A percentile compares a stretch with the other conserved stretches of the same genome.
These are phyloP conservation scores for Fusarium torulosum DNA, from an alignment of 2,329 filamentous ascomycete genomes.

Conservation along the genomic window DNA sequence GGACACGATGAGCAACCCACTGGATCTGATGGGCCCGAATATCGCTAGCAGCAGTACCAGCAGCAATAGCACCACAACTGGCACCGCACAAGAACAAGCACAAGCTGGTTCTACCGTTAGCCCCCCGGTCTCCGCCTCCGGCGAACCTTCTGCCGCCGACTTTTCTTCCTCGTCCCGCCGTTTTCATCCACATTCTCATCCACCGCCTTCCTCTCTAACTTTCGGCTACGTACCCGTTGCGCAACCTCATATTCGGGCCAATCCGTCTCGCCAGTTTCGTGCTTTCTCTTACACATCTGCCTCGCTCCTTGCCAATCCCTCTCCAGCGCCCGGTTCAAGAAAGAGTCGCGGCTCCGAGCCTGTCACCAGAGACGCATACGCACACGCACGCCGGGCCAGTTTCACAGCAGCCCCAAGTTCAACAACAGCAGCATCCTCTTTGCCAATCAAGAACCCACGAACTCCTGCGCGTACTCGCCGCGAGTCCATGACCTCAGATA, in stretches of 20 bases:
- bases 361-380: conserved; percentile 67
- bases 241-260: conserved; percentile 27
- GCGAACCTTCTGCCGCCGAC: conserved; percentile 45
- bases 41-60: conserved; percentile 43
- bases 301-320: conserved; percentile 57
- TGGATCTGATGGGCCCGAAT: conserved; percentile 42
- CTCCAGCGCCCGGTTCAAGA: conserved; percentile 59
- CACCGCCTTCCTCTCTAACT: conserved; percentile 30
- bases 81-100: conserved; percentile 18
- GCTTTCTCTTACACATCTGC: conserved; percentile 47
- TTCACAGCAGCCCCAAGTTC: conserved; percentile 61
- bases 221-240: conserved; percentile 28
- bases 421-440: conserved; percentile 56
- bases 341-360: conserved; percentile 72
- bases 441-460: conserved; percentile 56
- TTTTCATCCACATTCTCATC: conserved; percentile 32
- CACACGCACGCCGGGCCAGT: conserved; percentile 70
- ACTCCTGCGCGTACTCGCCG: conserved; percentile 58
- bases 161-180: conserved; percentile 44
- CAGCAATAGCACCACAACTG: conserved; percentile 10
- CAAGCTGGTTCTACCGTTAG: conserved; percentile 34
- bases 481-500: conserved; percentile 58
- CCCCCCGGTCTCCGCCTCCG: conserved; percentile 47
- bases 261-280: conserved; percentile 37
- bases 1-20: conserved; percentile 43